phyloP scores from a whole-genome alignment of 805 yeast genomes.

The Scheffersomyces coipomensis region DNA sequence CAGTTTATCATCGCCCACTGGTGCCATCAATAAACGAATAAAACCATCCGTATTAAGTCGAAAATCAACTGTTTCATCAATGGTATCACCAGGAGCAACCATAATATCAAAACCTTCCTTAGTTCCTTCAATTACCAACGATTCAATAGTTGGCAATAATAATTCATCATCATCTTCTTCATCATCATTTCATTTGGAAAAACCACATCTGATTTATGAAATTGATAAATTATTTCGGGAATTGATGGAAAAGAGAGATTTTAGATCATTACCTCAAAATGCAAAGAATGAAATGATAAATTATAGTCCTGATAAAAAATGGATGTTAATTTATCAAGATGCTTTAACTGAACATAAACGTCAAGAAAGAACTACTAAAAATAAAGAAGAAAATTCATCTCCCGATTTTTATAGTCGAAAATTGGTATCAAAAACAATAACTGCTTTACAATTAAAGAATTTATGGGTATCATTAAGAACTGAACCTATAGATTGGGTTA shows the following conservation, averaged over 20 bases:
- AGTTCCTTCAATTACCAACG: no score
- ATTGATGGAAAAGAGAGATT: slow-evolving; percentile 81
- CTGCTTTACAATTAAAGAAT: slow-evolving; percentile 70
- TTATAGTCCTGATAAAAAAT: slow-evolving; percentile 76
- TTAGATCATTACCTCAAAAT: slow-evolving; percentile 62
- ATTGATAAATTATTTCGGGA: slow-evolving; percentile 75
- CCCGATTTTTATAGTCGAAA: slow-evolving; percentile 78
- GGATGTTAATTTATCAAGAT: slow-evolving; percentile 90
- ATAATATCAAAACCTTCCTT: slow-evolving; percentile 26
- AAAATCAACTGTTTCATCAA: slow-evolving; percentile 21
- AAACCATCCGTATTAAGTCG: slow-evolving; percentile 11
- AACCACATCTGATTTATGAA: slow-evolving; percentile 63
- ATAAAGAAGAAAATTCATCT: slow-evolving; percentile 33
- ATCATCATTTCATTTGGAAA: slow-evolving; percentile 47
- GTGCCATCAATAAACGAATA: slow-evolving; percentile 1
- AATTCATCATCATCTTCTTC: slow-evolving; percentile 12
- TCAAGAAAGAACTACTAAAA: slow-evolving; percentile 21
- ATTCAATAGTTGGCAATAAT: slow-evolving; percentile 16
- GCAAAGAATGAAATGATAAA: slow-evolving; percentile 76
- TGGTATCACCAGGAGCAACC: slow-evolving; percentile 19
- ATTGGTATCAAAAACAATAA: slow-evolving; percentile 67
- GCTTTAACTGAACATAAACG: slow-evolving; percentile 73
- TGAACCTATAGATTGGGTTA: slow-evolving; percentile 81
- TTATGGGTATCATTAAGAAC: slow-evolving; percentile 91
- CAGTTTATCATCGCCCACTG: not conserved